A percentile compares a stretch with the other conserved stretches of the same genome.
phyloP scores from a whole-genome alignment of 768 basidiomycete genomes.

The Trametes sanguinea region DNA sequence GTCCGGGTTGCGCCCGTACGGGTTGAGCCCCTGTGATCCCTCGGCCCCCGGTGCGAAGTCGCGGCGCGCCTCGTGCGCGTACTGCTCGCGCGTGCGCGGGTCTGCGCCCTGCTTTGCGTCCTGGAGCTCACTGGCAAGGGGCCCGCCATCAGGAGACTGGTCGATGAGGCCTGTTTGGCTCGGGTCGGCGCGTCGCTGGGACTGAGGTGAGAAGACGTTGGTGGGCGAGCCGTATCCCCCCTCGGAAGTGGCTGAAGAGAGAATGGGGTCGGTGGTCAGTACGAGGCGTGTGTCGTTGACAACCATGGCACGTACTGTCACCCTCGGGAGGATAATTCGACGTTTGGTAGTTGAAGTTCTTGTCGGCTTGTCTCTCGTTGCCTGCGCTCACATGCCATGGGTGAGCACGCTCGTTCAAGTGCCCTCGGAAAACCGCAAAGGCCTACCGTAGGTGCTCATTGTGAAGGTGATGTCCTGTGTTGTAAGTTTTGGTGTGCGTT shows the following conservation, averaged over 20 bases:
- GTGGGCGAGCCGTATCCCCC: conserved; percentile 31
- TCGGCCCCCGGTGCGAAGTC: conserved; percentile 22
- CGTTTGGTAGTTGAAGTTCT: conserved; percentile 22
- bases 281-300: not conserved
- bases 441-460: conserved; percentile 9
- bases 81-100: conserved; percentile 24
- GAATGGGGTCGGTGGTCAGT: not conserved
- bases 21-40: conserved; percentile 24
- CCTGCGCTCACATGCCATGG: not conserved
- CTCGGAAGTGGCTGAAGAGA: conserved; percentile 29
- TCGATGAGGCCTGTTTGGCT: conserved; percentile 25
- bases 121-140: conserved; percentile 24
- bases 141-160: conserved; percentile 30
- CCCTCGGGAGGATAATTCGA: conserved; percentile 29
- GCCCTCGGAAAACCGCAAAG: not conserved
- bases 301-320: conserved; percentile 26
- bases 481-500: not conserved
- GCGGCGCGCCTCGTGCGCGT: conserved; percentile 26
- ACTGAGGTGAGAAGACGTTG: conserved; percentile 17
- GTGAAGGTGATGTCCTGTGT: not conserved
- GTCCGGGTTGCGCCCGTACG: conserved; percentile 29
- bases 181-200: conserved; percentile 16
- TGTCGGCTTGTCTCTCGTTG: conserved; percentile 5
- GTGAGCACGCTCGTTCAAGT: not conserved
- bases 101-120: conserved; percentile 34